Base-by-base conservation (phyloP, 2,329 filamentous ascomycete species). In the Colletotrichum tropicicola region DNA sequence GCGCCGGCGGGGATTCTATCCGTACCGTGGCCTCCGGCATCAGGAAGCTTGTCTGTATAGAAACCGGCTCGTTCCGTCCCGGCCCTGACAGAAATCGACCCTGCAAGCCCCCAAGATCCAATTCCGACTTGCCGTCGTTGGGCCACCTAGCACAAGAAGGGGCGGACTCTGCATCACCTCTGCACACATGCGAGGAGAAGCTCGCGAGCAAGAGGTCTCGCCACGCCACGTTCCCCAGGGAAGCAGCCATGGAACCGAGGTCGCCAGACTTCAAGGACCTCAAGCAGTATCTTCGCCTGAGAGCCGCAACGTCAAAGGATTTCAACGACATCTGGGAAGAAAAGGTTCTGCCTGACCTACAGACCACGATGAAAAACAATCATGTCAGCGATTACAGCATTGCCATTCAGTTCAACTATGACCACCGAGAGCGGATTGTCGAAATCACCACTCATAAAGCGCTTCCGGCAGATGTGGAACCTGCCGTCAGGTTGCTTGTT, bases 241-340 rank as follows among this genome's bases (percentile, higher is more conserved):
- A 35, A 2, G 5, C 5, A 10, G 15, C 4, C 30, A 35, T 35
- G 30, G 30, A 35, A 5, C 17, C n/a, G n/a, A n/a, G n/a, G 6
- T 25, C 27, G 7, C 43, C 23, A 5, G 27, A 32, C 15, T 3
- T 45, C 19, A 17, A 28, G 27, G n/a, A 6, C 12, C 4, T 44
- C 15, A 17, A 21, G 1, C 15, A n/a, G 19, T 7, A 9, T 17
- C 41, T 30, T 44, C 27, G 13, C 10, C 21, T 12, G 12, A 21
- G 21, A 10, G 15, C 19, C 5, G 9, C 15, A 12, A 47, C 53
- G 3, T 37, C 43, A 1, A 17, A 35, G 2, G 17, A 4, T 1
- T 63, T 63, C 30, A 39, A 28, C 15, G 7, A 25, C 4, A 52
- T 52, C 13, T 63, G 44, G 44, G 59, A 63, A 10, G 21, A n/a